phyloP scores from a whole-genome alignment of 192 early-diverging fungal genomes.

The Umbelopsis sp. region DNA sequence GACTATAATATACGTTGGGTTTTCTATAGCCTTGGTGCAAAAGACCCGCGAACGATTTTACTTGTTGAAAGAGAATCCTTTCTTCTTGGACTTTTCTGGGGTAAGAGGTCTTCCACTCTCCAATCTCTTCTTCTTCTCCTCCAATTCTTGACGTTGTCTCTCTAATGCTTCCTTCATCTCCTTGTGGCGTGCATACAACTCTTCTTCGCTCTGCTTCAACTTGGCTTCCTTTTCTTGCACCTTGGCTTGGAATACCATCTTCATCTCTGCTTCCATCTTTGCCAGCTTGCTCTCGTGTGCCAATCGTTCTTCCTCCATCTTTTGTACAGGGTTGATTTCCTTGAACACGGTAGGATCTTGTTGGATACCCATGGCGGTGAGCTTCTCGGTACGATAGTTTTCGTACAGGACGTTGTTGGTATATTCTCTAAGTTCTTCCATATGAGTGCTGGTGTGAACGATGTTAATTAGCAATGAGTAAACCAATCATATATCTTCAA shows the following conservation, averaged over 20 bases:
- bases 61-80: constrained; percentile 68
- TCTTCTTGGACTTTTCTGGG: constrained; percentile 75
- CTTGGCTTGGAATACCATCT: constrained; percentile 97
- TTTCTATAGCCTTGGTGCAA: constrained; percentile 6
- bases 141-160: constrained; percentile 89
- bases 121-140: constrained; percentile 92
- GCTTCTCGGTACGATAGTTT: constrained; percentile 93
- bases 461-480: too few relatives aligned
- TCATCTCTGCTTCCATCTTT: constrained; percentile 99
- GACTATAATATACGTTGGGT: not conserved
- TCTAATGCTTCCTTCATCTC: constrained; percentile 99
- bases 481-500: not conserved
- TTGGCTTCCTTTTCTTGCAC: constrained; percentile 98
- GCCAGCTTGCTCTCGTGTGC: constrained; percentile 94
- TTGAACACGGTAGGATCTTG: constrained; percentile 82
- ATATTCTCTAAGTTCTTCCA: constrained; percentile 97
- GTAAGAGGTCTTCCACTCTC: constrained; percentile 73
- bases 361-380: constrained; percentile 81
- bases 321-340: constrained; percentile 69
- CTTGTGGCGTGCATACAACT: constrained; percentile 94
- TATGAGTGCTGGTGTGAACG: constrained; percentile 71
- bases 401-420: constrained; percentile 93
- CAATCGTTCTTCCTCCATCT: constrained; percentile 91
- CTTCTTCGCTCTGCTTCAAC: constrained; percentile 96
- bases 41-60: constrained; percentile 26